Percentiles rank a stretch among this genome's conserved stretches.
These are phyloP conservation scores for Phytophthora boehmeriae DNA, from an alignment of 352 stramenopile genomes.

Conservation along the genomic window DNA sequence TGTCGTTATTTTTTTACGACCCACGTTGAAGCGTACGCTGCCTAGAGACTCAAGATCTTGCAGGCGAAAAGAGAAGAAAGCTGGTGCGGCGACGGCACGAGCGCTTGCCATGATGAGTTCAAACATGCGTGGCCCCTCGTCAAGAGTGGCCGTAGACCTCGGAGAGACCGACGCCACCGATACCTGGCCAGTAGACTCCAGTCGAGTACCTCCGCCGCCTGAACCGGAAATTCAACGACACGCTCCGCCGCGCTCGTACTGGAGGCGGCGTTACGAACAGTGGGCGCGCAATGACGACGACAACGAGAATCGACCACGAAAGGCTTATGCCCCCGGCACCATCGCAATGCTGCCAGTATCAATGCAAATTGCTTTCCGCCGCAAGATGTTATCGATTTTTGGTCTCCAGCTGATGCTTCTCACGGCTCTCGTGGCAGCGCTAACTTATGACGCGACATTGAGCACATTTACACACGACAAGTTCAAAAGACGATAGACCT, in stretches of 20 bases:
- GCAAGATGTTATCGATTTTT: constrained; percentile 55
- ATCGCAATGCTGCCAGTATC: constrained; percentile 41
- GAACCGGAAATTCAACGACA: constrained; percentile 5
- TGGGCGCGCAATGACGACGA: constrained; percentile 22
- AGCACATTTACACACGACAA: constrained; percentile 25
- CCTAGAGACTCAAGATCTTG: constrained; percentile 3
- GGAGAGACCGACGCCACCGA: constrained; percentile 28
- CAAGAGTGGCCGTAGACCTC: constrained; percentile 28
- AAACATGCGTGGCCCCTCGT: constrained; percentile 17
- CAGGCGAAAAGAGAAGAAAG: constrained; percentile 14
- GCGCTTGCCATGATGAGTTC: constrained; percentile 25
- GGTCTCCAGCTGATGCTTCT: constrained; percentile 48
- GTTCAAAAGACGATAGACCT: constrained; percentile 31
- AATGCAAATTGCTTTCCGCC: constrained; percentile 52
- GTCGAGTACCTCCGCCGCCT: constrained; percentile 2
- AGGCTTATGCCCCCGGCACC: constrained; percentile 32
- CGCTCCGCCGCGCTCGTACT: constrained; percentile 24
- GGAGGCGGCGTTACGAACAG: constrained; percentile 31
- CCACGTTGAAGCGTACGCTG: background rate
- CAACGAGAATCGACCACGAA: constrained; percentile 16
- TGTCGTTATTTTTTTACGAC: background rate
- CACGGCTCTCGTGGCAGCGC: constrained; percentile 31
- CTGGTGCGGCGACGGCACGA: constrained; percentile 1
- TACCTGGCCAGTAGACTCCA: constrained; percentile 10
- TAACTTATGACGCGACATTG: constrained; percentile 37